A percentile compares a stretch with the other conserved stretches of the same genome.
These are phyloP conservation scores for Prototheca stagnorum DNA, from an alignment of 163 green algal genomes.

Conservation along the genomic window DNA sequence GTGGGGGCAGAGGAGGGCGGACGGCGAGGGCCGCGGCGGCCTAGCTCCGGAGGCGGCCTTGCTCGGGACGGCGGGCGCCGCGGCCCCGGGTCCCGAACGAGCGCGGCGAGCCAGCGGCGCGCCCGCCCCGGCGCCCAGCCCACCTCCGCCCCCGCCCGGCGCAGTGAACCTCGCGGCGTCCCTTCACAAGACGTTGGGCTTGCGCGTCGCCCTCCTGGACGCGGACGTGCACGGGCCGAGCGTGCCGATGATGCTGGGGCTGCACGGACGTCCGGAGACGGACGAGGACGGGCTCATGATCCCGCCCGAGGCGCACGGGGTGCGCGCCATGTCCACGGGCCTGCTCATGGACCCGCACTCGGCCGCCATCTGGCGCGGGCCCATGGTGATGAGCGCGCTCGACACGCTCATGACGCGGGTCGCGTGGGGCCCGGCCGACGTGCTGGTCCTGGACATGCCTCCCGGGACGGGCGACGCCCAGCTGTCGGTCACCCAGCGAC, in stretches of 20 bases:
- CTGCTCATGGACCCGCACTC: conserved; percentile 65
- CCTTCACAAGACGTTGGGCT: conserved; percentile 34
- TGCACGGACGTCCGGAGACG: conserved; percentile 45
- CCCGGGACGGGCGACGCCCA: conserved; percentile 43
- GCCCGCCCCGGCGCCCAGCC: not conserved
- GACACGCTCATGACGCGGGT: conserved; percentile 64
- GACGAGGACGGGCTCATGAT: conserved; percentile 29
- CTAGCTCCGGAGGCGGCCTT: not conserved
- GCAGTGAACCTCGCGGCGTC: conserved; percentile 83
- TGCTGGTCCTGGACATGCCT: conserved; percentile 90
- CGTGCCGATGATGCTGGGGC: conserved; percentile 67
- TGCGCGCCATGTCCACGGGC: conserved; percentile 76
- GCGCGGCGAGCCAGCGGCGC: not conserved
- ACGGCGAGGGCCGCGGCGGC: no score
- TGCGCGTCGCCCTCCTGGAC: conserved; percentile 79
- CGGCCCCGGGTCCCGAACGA: not conserved
- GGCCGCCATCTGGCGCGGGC: conserved; percentile 68
- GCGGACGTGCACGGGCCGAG: conserved; percentile 87
- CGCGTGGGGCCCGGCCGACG: conserved; percentile 68
- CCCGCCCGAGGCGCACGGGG: conserved; percentile 49
- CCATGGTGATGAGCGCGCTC: conserved; percentile 75
- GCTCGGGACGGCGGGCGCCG: not conserved
- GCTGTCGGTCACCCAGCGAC: conserved; percentile 59
- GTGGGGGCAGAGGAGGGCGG: no score
- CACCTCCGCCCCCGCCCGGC: not conserved